A percentile compares a stretch with the other conserved stretches of the same genome.
phyloP scores from a whole-genome alignment of 2,329 filamentous ascomycete species.

The Camillea tinctor region DNA sequence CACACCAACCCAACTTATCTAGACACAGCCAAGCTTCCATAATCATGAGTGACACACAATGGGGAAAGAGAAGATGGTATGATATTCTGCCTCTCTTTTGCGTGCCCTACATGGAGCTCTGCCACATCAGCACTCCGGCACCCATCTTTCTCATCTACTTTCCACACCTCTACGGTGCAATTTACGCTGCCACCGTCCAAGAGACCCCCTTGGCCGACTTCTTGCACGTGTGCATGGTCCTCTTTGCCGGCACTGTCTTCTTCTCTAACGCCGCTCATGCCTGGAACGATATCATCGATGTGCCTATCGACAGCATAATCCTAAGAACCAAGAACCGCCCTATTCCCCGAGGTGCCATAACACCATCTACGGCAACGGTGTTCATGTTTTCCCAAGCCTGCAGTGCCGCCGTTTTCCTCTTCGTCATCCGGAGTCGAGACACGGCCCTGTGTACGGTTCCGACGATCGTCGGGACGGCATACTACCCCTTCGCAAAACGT shows the following conservation, averaged over 20 bases:
- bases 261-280: constrained; percentile 20
- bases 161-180: constrained; percentile 23
- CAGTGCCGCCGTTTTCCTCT: constrained; percentile 4
- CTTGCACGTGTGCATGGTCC: not conserved
- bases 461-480: constrained; percentile 11
- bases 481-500: constrained; percentile 31
- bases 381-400: constrained; percentile 22
- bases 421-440: constrained; percentile 4
- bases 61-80: no score
- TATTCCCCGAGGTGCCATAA: constrained; percentile 29
- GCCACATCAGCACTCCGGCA: constrained; percentile 21
- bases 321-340: constrained; percentile 24
- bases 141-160: constrained; percentile 25
- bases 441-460: constrained; percentile 11
- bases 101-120: constrained; percentile 25
- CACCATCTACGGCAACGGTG: constrained; percentile 11
- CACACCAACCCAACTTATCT: no score
- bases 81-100: no score
- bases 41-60: no score
- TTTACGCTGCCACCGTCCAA: constrained; percentile 8
- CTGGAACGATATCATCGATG: constrained; percentile 32
- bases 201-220: not conserved
- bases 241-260: constrained; percentile 21
- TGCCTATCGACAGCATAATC: constrained; percentile 23
- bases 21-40: no score